Evolutionary conservation across 805 yeast genomes (phyloP).

Genomic region (Candida golubevii): DNA sequence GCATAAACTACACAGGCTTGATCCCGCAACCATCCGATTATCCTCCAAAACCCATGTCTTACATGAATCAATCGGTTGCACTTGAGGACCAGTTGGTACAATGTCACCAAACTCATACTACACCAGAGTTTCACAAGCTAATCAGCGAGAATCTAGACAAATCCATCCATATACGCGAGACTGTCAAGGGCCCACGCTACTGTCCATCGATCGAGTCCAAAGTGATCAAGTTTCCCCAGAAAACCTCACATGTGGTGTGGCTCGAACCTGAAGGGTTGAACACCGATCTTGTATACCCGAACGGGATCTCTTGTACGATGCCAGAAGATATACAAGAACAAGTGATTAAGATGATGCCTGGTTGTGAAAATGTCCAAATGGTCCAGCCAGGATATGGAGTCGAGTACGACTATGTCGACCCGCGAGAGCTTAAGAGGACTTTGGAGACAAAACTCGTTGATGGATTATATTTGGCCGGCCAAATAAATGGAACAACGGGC

Average conservation of each 20-base stretch:
- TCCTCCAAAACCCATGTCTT: conserved; percentile 90
- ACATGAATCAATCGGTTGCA: conserved; percentile 62
- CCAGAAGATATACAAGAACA: conserved; percentile 85
- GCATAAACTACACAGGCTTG: conserved; percentile 66
- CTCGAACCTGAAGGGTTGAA: conserved; percentile 94
- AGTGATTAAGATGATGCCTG: conserved; percentile 75
- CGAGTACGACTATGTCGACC: conserved; percentile 94
- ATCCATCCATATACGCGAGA: conserved; percentile 86
- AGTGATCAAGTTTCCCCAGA: conserved; percentile 73
- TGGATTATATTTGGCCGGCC: conserved; percentile 91
- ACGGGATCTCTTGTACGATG: conserved; percentile 94
- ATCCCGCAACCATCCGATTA: conserved; percentile 73
- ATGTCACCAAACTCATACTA: conserved; percentile 80
- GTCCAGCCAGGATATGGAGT: conserved; percentile 98
- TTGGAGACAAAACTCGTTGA: conserved; percentile 75
- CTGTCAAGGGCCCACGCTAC: conserved; percentile 93
- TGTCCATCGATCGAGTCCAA: conserved; percentile 97
- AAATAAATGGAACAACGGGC: conserved; percentile 97
- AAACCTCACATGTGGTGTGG: conserved; percentile 80
- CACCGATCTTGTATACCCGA: conserved; percentile 86
- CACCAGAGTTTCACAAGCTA: conserved; percentile 65
- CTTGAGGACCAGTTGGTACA: conserved; percentile 53
- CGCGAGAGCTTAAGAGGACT: conserved; percentile 73
- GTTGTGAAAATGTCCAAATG: conserved; percentile 84
- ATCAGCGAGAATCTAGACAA: conserved; percentile 68